A percentile compares a stretch with the other conserved stretches of the same genome.
Evolutionary conservation across 805 yeast genomes (phyloP).

Genomic region (Metschnikowia orientalis): DNA sequence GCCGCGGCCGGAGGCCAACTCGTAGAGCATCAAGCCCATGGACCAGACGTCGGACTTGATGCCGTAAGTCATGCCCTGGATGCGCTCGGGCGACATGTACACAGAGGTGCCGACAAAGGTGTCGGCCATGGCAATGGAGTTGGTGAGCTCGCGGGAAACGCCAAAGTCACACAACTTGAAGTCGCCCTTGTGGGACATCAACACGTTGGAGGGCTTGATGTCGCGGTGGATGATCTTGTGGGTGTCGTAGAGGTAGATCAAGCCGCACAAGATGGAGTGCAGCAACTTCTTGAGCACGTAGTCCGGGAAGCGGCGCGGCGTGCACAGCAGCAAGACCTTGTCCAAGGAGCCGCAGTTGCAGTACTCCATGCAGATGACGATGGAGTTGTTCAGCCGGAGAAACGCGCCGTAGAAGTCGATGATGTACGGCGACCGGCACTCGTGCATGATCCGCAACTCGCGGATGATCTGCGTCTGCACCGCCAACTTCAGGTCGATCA

Average conservation of each 20-base stretch:
- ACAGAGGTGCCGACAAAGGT: slow-evolving; percentile 98
- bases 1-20: slow-evolving; percentile 78
- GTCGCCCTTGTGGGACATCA: slow-evolving; percentile 80
- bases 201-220: slow-evolving; percentile 91
- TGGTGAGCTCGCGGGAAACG: slow-evolving; percentile 84
- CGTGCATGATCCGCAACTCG: slow-evolving; percentile 87
- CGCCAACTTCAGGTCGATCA: slow-evolving; percentile 74
- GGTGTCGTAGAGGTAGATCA: slow-evolving; percentile 72
- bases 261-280: slow-evolving; percentile 71
- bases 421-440: slow-evolving; percentile 77
- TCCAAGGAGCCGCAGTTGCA: slow-evolving; percentile 94
- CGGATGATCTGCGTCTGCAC: slow-evolving; percentile 80
- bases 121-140: slow-evolving; percentile 82
- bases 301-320: slow-evolving; percentile 44
- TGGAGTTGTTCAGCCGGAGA: slow-evolving; percentile 57
- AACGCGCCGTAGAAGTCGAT: slow-evolving; percentile 91
- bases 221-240: slow-evolving; percentile 94
- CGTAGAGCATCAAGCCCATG: slow-evolving; percentile 83
- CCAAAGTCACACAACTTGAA: slow-evolving; percentile 96
- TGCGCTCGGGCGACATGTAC: slow-evolving; percentile 95
- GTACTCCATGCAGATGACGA: slow-evolving; percentile 91
- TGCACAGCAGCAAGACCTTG: slow-evolving; percentile 57
- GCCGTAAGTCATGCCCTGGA: slow-evolving; percentile 90
- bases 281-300: slow-evolving; percentile 69
- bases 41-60: slow-evolving; percentile 99